phyloP scores from a whole-genome alignment of 2,329 filamentous ascomycete genomes.

The Emergomyces pasteurianus region DNA sequence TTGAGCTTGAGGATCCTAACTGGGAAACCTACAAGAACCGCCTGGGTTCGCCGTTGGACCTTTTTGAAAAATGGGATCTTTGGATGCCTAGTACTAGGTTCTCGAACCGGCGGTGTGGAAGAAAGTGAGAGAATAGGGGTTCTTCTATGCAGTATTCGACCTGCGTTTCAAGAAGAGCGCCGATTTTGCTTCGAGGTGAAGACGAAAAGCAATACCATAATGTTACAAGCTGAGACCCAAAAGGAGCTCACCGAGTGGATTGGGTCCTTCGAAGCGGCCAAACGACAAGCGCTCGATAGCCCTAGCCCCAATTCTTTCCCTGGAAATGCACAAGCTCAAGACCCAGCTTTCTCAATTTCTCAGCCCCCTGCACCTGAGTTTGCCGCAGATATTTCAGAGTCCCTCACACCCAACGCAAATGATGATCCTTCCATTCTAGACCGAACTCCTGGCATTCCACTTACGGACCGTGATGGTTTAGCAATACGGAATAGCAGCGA shows the following conservation, averaged over 20 bases:
- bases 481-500: slow-evolving; percentile 61
- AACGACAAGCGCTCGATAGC: slow-evolving; percentile 79
- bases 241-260: slow-evolving; percentile 90
- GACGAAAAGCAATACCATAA: slow-evolving; percentile 81
- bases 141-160: slow-evolving; percentile 81
- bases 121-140: slow-evolving; percentile 96
- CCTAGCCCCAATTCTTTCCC: slow-evolving; percentile 39
- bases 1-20: slow-evolving; percentile 69
- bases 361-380: slow-evolving; percentile 83
- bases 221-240: slow-evolving; percentile 90
- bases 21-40: slow-evolving; percentile 80
- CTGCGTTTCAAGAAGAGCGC: slow-evolving; percentile 81
- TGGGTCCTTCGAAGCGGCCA: slow-evolving; percentile 82
- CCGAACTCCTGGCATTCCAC: slow-evolving; percentile 50
- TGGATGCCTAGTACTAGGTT: slow-evolving; percentile 78
- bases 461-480: slow-evolving; percentile 50
- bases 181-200: slow-evolving; percentile 98
- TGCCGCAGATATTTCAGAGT: slow-evolving; percentile 64
- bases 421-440: slow-evolving; percentile 48
- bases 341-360: slow-evolving; percentile 83
- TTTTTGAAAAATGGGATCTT: slow-evolving; percentile 94
- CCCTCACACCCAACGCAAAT: slow-evolving; percentile 43
- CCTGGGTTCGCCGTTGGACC: slow-evolving; percentile 87
- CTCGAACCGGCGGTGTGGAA: slow-evolving; percentile 70
- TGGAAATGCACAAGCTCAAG: slow-evolving; percentile 35